Evolutionary conservation across 1,284 basidiomycete species (phyloP), one percentile per base, ranked within the genome.

Genomic region (Ceratobasidium sp.): DNA sequence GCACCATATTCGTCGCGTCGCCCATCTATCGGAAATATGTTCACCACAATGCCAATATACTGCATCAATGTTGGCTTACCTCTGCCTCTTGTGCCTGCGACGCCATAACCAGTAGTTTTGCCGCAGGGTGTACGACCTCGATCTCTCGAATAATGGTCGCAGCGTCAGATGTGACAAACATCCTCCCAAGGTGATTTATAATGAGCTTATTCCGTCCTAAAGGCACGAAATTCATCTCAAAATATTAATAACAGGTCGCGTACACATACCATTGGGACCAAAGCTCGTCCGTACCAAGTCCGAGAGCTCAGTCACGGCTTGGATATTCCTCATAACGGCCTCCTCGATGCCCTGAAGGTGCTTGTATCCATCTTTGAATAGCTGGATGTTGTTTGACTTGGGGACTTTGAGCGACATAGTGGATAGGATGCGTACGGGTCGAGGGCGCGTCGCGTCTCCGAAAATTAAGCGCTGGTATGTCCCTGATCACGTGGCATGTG

Each of bases 121-220:
- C 97, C 4, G 97, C 97, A 0, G 97, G 97, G 81, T 99, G 97
- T 32, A 98, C 94, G 61, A 99, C 95, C 80, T 99, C 97, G 80
- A 98, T 90, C 83, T 99, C 97, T 76, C 93, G 89, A 79, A 99
- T 96, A 82, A 99, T 99, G 72, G 97, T 99, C 10, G 97, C 97
- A 8, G 97, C 97, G 87, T 99, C 97, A 60, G 94, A 97, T 34
- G 97, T 99, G 73, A 99, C 96, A 82, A 99, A 99, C 59, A 98
- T 86, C 79, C 90, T 88, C 72, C 96, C 96, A 53, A 99, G 86
- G 82, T 99, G 97, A 82, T 98, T 98, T 83, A 98, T 96, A 78
- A 98, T 84, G 74, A 98, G 89, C 82, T 97, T 98, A 83, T 97
- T 98, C 72, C 96, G 88, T 52, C 96, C 96, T 92, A 74, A 1